Evolutionary conservation across 1,139 yeast genomes (phyloP).

Genomic region (Insectozyma bohioensis): DNA sequence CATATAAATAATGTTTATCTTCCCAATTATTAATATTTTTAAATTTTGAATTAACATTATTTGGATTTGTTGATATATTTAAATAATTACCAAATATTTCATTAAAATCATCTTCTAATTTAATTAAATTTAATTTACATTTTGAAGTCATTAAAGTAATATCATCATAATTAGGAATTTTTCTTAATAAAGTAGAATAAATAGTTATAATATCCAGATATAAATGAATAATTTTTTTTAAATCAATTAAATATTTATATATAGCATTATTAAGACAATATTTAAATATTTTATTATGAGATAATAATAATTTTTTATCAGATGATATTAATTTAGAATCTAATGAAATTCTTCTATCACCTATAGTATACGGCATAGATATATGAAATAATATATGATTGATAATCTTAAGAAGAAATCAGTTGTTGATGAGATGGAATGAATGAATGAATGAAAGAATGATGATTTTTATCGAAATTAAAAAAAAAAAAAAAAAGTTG

Average conservation of each 20-base stretch:
- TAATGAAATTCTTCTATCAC: constrained; percentile 27
- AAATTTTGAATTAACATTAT: too few relatives aligned
- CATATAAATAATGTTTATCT: constrained; percentile 24
- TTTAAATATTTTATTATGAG: constrained; percentile 32
- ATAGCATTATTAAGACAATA: constrained; percentile 36
- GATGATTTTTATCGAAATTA: too few relatives aligned
- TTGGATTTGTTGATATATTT: neutral
- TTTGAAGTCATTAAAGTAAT: constrained; percentile 34
- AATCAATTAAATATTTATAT: constrained; percentile 25
- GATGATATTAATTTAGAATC: constrained; percentile 19
- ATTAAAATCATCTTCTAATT: constrained; percentile 36
- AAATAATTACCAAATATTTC: constrained; percentile 24
- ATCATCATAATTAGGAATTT: constrained; percentile 45
- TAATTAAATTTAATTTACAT: constrained; percentile 23
- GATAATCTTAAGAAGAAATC: too few relatives aligned
- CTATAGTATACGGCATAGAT: constrained; percentile 40
- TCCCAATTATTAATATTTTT: constrained; percentile 26
- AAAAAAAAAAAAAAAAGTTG: too few relatives aligned
- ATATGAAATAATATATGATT: too few relatives aligned
- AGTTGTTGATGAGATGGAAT: too few relatives aligned
- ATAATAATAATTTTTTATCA: constrained; percentile 26
- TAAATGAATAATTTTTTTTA: constrained; percentile 37
- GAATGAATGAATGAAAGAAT: too few relatives aligned
- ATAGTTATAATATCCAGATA: constrained; percentile 41
- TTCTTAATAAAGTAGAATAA: constrained; percentile 39